Percentiles rank a stretch among this genome's conserved stretches.
Evolutionary conservation across 1,284 basidiomycete species (phyloP).

Genomic region (Microbotryum silenes-acaulis): DNA sequence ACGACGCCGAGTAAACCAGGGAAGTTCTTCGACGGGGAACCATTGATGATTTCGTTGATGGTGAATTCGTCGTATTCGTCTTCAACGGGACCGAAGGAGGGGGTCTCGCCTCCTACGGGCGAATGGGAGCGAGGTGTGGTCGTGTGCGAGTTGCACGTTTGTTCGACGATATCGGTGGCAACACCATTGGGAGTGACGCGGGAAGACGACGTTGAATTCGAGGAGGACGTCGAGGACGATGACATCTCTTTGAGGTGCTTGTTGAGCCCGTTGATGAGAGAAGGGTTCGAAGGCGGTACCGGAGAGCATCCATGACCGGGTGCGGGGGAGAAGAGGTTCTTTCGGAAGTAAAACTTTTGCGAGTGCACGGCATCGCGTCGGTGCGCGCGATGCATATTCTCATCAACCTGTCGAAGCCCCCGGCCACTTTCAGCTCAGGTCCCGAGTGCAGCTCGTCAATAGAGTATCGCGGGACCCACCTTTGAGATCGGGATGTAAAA

Average conservation of each 20-base stretch:
- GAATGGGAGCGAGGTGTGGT: constrained; percentile 25
- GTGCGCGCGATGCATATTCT: constrained; percentile 91
- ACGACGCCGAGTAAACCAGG: constrained; percentile 81
- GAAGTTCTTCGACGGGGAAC: constrained; percentile 55
- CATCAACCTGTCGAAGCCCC: constrained; percentile 64
- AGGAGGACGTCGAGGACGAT: neutral
- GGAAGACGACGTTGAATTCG: neutral
- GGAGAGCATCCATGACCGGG: constrained; percentile 24
- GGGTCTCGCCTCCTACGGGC: neutral
- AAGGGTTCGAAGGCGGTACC: neutral
- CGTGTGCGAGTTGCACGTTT: constrained; percentile 19
- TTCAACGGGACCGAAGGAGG: constrained; percentile 42
- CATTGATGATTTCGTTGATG: constrained; percentile 87
- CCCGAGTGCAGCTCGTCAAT: neutral
- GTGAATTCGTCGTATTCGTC: constrained; percentile 89
- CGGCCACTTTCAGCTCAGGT: neutral
- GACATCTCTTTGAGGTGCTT: constrained; percentile 5
- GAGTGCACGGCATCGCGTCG: constrained; percentile 64
- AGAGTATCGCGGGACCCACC: constrained; percentile 45
- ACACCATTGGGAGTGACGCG: neutral
- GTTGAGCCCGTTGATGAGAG: neutral
- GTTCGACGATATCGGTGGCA: constrained; percentile 6
- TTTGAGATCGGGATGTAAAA: constrained; percentile 96
- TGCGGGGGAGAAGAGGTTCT: constrained; percentile 57
- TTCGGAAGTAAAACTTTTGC: constrained; percentile 84